Conservation (phyloP, 768 basidiomycete genomes). For the Ramaria rubella region DNA sequence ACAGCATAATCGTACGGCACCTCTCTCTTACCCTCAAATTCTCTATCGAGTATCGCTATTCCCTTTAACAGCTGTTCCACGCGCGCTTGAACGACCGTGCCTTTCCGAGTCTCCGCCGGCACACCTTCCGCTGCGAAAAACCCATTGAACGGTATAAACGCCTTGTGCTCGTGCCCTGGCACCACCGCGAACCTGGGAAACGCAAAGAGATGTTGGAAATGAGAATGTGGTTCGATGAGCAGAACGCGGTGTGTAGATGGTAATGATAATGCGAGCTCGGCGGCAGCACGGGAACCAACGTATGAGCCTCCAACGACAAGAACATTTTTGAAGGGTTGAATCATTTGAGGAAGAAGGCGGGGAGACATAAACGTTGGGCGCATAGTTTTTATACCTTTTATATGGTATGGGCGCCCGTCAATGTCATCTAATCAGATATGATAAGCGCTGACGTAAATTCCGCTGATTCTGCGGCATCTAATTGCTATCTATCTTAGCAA, state of each 20-base stretch:
- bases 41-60: neutral
- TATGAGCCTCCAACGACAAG: constrained; percentile 52
- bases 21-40: neutral
- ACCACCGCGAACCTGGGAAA: constrained; percentile 53
- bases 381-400: neutral
- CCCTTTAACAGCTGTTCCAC: neutral
- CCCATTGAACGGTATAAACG: constrained; percentile 53
- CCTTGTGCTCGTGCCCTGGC: constrained; percentile 58
- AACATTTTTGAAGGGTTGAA: constrained; percentile 28
- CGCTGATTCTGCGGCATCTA: too few species aligned
- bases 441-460: neutral
- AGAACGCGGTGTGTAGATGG: constrained; percentile 50
- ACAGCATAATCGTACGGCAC: constrained; percentile 52
- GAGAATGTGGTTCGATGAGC: constrained; percentile 47
- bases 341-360: neutral
- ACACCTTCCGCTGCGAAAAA: constrained; percentile 32
- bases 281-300: constrained; percentile 31
- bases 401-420: neutral
- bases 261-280: constrained; percentile 36
- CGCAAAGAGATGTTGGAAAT: constrained; percentile 45
- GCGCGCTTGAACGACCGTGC: constrained; percentile 5
- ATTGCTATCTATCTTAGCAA: too few species aligned
- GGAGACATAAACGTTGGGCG: too few species aligned
- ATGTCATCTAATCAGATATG: neutral
- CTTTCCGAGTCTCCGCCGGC: constrained; percentile 18